Evolutionary conservation across 192 early-diverging fungal species (phyloP), one percentile per base, ranked within the genome.

Genomic region (Linnemannia elongata): DNA sequence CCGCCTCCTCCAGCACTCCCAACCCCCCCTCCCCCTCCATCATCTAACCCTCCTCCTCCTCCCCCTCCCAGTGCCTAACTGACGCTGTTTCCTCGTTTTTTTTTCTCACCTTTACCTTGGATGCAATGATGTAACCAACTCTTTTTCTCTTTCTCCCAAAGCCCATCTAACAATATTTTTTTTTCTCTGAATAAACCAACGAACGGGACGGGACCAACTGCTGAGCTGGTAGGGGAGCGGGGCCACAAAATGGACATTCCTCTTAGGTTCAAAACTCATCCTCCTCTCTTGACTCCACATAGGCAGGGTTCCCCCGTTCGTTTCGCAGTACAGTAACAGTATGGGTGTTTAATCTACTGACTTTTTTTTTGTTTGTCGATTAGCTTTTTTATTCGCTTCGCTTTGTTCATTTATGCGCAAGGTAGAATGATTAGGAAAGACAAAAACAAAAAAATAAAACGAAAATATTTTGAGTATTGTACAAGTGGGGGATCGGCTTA

Each of bases 1-100:
- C 89, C 89, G 2, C 89, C 88, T 73, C 88, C 83, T 4, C 52
- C 83, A 71, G 68, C 78, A n/a, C 83, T 85, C 22, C 27, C 55
- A 8, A 55, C 75, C 4, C 76, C 76, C 27, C 76, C 76, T 33
- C 60, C 76, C 33, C 57, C 82, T 30, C 78, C 88, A 27, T 81
- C 79, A 36, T 84, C 88, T 6, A 88, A 87, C 44, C 90, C 90
- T 15, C 85, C 88, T 17, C 90, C 90, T 22, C 82, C 90, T 22
- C 69, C 81, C 47, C 81, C 83, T 73, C 75, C 75, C 24, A 75
- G 66, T 60, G 74, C 57, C n/a, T 80, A 74, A 80, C 77, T 47
- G 41, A 69, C 30, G 44, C 4, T 44, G 33, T 33, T 45, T 9
- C 44, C 24, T 74, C 15, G 30, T 47, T 74, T 54, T 36, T 33